Evolutionary conservation across 2,329 filamentous ascomycete species (phyloP).

Genomic region (Trichoderma harzianum): DNA sequence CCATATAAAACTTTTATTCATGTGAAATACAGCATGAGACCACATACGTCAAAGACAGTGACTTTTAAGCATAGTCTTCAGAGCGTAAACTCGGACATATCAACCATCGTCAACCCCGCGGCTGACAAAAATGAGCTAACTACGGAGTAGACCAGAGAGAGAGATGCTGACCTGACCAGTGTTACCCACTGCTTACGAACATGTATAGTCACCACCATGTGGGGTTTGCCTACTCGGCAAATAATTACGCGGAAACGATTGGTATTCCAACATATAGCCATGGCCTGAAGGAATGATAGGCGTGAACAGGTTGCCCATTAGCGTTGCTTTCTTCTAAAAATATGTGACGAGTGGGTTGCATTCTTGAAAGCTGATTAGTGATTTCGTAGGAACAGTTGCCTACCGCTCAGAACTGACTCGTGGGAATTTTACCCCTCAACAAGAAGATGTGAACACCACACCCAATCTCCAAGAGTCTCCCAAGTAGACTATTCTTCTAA

Average conservation of each 20-base stretch:
- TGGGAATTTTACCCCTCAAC: not conserved
- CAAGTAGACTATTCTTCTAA: not conserved
- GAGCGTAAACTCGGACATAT: not conserved
- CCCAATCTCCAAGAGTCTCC: not conserved
- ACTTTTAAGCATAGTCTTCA: not conserved
- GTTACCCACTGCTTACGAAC: not conserved
- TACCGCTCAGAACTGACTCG: not conserved
- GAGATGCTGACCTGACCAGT: not conserved
- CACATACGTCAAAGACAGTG: not conserved
- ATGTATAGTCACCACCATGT: not conserved
- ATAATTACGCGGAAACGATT: not conserved
- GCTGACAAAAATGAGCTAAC: not conserved
- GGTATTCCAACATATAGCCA: not conserved
- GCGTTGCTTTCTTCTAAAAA: not conserved
- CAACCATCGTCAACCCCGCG: not conserved
- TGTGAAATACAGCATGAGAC: not conserved
- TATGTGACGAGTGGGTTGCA: not conserved
- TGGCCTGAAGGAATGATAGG: not conserved
- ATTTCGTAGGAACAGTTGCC: not conserved
- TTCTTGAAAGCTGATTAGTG: not conserved
- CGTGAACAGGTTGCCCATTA: not conserved
- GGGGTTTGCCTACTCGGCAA: not conserved
- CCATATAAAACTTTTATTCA: not conserved
- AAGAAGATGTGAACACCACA: not conserved
- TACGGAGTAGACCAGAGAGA: not conserved